Evolutionary conservation across 805 yeast species (phyloP), one percentile per base, ranked within the genome.

Genomic region (Metschnikowia kunwiensis): DNA sequence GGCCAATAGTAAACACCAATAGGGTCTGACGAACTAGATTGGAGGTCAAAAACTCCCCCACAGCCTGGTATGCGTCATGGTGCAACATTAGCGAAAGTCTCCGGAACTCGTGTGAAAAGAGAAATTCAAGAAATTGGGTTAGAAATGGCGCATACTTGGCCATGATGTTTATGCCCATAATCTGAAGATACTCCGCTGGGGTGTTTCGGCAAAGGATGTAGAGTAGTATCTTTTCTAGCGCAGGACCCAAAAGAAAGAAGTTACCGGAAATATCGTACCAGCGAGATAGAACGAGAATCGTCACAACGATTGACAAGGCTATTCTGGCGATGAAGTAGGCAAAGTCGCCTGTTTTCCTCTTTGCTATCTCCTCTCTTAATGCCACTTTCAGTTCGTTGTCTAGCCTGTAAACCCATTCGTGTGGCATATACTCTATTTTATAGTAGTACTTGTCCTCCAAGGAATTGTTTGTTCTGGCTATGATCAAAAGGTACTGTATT

Each of bases 171-270:
- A 77, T 31, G 5, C 76, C 71, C 41, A 74, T 46, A 20, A 74
- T 42, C 5, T 63, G 48, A 13, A 75, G 46, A 23, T 60, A 57
- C 11, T 59, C 57, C 23, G 63, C 62, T 3, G 76, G 74, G 39
- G 67, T 62, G 13, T 68, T 63, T 19, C 76, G 59, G 3, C 78
- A 63, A 69, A 76, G 67, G 19, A 76, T 54, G 44, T 71, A 76
- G 7, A 67, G 49, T 27, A 76, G 42, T 5, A 58, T 49, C 19
- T 58, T 61, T 25, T 54, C 54, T 18, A 78, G 54, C 13, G 62
- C 51, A 2, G 61, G 53, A 3, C 77, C 75, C 30, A 68, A 46
- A 18, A 54, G 51, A 12, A 67, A 32, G 17, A 53, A 38, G 8
- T 40, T 35, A 14, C 42, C 32, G n/a, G 47, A 39, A 3, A 51